Base-by-base conservation (phyloP, 2,329 filamentous ascomycete species). In the Aplosporella prunicola region DNA sequence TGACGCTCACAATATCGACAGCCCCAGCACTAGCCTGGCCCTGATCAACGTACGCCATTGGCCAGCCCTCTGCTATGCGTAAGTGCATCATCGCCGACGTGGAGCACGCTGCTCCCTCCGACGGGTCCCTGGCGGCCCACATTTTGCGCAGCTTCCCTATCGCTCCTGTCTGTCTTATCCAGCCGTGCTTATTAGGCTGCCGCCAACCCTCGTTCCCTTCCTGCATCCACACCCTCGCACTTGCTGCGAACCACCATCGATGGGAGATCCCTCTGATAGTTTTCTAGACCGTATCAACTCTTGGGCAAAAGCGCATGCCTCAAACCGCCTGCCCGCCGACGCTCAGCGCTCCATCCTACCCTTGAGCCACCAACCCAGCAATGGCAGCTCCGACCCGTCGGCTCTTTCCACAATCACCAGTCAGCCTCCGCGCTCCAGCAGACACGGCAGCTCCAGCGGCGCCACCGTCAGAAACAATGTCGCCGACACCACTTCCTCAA, bases 191-290 rank as follows among this genome's bases (percentile, higher is more conserved):
- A 36, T 29, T 36, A 36, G 25, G 26, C 20, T 24, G 14, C 13
- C 9, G 18, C 25, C 20, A 13, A 17, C 36, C 18, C 23, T 26
- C 33, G n/a, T 25, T 38, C 16, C 16, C 14, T 15, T 32, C 15
- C 20, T 36, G 31, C 31, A 32, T 30, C 32, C 41, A 29, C 35
- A 35, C 28, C 35, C 26, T 15, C 39, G 34, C 39, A n/a, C 35
- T 17, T 14, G 34, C n/a, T 17, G 38, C 38, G 38, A 30, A 34
- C 38, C 43, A 49, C 50, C 55, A 56, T 60, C 64, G 67, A 73
- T 72, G 69, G 69, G 69, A 69, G 65, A 71, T 63, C 56, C 64
- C 51, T 60, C 62, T 60, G 66, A 72, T 63, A 60, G 67, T 56
- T 57, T 64, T 62, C 53, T 61, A 63, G 63, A 66, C 61, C 68